Evolutionary conservation across 116 monocot genomes (phyloP), one percentile per base, ranked within the genome.

Genomic region (Thalassia testudinum): DNA sequence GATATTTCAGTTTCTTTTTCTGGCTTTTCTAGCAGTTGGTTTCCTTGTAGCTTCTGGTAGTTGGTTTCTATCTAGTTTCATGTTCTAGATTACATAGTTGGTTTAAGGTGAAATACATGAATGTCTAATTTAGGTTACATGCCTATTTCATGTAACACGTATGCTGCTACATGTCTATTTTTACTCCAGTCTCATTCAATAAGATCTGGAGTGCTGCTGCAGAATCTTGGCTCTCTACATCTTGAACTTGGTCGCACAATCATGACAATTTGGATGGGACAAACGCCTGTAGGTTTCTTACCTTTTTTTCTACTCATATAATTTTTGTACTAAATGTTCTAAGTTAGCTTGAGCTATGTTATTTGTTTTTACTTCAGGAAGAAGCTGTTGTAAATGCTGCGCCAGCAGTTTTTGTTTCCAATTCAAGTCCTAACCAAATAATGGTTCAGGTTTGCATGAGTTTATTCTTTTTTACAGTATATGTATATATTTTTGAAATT

Each of bases 171-270:
- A n/a, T n/a, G n/a, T n/a, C n/a, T n/a, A n/a, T n/a, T n/a, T n/a
- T n/a, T n/a, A n/a, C n/a, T 99, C 40, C 99, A 99, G 66, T 69
- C 73, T 30, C 62, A 63, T 70, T 79, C 77, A 43, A 47, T 86
- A 12, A 77, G 90, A 62, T 73, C 66, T 43, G 99, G 99, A 52
- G 49, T 52, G 42, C 52, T 86, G 24, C 57, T 99, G 49, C 91
- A 80, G 60, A 80, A 99, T 47, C 49, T 99, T 21, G 99, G 99
- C 12, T 74, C 91, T 21, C 61, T 90, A 50, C 65, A 90, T 24
- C 91, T 99, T 43, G 99, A 99, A 69, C 91, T 90, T 56, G 86
- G 91, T 66, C 82, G 99, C 25, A 76, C 86, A 18, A 83, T 90
- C 16, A 99, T 99, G 85, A 90, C 86, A 25, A 38, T 90, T 43